Conservation (phyloP, 176 grass and related monocot species). For the Bonia amplexicaulis region DNA sequence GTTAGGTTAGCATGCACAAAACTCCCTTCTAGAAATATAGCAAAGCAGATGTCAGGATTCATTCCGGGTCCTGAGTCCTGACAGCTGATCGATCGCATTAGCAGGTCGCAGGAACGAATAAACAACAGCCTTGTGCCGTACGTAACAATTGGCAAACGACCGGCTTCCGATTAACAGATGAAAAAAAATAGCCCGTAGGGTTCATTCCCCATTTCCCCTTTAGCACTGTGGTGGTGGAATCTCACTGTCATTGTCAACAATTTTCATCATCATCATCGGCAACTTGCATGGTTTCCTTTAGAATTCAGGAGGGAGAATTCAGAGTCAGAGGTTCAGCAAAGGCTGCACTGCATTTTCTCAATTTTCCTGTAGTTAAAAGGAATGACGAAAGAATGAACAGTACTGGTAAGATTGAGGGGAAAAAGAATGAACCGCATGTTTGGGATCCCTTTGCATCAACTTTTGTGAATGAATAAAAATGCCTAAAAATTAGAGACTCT, state of each 20-base stretch:
- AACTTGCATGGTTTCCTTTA: neutral
- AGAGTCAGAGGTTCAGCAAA: constrained; percentile 6
- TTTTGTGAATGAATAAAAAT: neutral
- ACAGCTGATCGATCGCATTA: neutral
- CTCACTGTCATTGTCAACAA: neutral
- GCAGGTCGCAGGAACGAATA: neutral
- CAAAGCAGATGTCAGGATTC: neutral
- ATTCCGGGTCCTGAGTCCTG: no score
- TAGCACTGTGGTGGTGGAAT: neutral
- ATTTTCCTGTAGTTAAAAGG: neutral
- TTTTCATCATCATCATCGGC: neutral
- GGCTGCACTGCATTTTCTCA: neutral
- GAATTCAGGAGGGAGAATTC: neutral
- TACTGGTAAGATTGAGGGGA: neutral
- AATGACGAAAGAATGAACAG: neutral
- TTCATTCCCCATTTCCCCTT: neutral
- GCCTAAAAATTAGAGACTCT: neutral
- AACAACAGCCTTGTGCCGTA: neutral
- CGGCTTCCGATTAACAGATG: neutral
- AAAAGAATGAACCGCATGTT: neutral
- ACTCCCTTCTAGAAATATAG: neutral
- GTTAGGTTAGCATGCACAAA: neutral
- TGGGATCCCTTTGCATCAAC: neutral
- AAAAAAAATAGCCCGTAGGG: neutral
- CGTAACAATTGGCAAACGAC: neutral